Conservation (phyloP, 257 asterid species). For the Forsythia viridissima region DNA sequence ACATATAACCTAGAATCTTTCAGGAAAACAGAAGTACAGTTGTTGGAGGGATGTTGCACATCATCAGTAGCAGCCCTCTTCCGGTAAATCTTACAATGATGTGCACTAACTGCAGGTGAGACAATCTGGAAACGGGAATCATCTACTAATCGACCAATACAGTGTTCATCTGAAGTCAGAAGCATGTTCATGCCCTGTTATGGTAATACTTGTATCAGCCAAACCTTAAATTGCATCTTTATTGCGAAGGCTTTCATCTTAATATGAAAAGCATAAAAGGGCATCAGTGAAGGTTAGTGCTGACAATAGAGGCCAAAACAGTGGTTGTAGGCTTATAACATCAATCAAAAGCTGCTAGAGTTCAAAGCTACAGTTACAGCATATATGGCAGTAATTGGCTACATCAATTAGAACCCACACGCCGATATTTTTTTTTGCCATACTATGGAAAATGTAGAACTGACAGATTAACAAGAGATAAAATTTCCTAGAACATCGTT, state of each 20-base stretch:
- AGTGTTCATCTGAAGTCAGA: conserved; percentile 70
- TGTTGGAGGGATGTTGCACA: conserved; percentile 36
- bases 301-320: neutral
- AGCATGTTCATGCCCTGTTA: conserved; percentile 85
- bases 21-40: conserved; percentile 55
- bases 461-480: neutral
- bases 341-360: neutral
- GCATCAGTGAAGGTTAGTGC: neutral
- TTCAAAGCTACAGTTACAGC: conserved; percentile 10
- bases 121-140: conserved; percentile 73
- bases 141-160: conserved; percentile 82
- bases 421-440: neutral
- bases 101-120: conserved; percentile 80
- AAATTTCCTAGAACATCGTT: neutral
- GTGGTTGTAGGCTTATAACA: neutral
- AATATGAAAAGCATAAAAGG: neutral
- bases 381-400: neutral
- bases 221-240: conserved; percentile 6
- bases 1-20: conserved; percentile 78
- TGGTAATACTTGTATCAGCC: conserved; percentile 26
- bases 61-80: conserved; percentile 48
- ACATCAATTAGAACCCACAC: neutral
- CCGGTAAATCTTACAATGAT: conserved; percentile 82
- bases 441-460: neutral
- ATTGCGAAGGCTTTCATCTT: neutral